Evolutionary conservation across 441 rosid genomes (phyloP), one percentile per base, ranked within the genome.

Genomic region (Aleurites moluccanus): DNA sequence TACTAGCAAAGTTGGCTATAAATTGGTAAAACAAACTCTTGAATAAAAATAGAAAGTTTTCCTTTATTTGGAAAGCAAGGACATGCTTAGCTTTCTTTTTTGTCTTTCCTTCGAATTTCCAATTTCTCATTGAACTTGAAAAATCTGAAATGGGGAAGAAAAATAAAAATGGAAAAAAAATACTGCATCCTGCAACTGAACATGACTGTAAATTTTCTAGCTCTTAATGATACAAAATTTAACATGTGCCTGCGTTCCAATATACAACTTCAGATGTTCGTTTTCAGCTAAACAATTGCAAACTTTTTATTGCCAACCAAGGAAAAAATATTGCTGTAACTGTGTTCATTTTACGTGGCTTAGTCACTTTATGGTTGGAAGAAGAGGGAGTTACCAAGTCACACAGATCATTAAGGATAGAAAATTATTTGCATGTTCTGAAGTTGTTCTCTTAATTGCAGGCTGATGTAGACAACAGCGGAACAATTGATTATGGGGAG

Each of bases 391-490:
- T 8, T 49, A 4, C 7, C 10, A 8, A 55, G 18, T 40, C n/a
- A 8, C 50, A 3, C 1, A 70, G 53, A 44, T 45, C 20, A 27
- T 14, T 11, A 25, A 59, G 44, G 44, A 59, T n/a, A 50, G 45
- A 62, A n/a, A 13, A n/a, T n/a, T 21, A 27, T 42, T 49, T 16
- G 21, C 20, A 3, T n/a, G n/a, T 23, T 35, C 15, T 20, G 27
- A 61, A 53, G 6, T 20, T n/a, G 13, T 63, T 49, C 16, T n/a
- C 30, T 53, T 33, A 71, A 73, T 61, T 83, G 80, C 88, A 94
- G 99, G 99, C 99, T 74, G 99, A 94, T 65, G 88, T 91, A 4
- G 99, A 94, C 81, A 92, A 94, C 61, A 94, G 90, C 1, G 99
- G 99, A 75, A 89, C 97, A 0, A 92, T 94, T 56, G 97, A 91